Percentiles rank a stretch among this genome's conserved stretches.
Evolutionary conservation across 2,329 filamentous ascomycete genomes (phyloP).

Genomic region (Cercospora nicotianae): DNA sequence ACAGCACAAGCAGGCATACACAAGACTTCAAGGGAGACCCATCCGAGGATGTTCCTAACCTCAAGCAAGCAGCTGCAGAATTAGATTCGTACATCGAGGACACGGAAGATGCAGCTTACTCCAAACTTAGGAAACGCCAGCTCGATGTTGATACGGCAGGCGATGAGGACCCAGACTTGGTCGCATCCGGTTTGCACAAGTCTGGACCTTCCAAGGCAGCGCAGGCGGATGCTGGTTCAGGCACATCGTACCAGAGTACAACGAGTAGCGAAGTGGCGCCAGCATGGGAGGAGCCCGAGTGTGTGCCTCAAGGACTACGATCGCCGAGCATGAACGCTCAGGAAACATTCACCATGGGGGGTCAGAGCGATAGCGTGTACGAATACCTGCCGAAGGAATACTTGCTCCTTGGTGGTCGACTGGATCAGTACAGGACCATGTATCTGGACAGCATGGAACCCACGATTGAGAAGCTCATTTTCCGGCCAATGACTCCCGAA

Average conservation of each 20-base stretch:
- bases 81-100: background rate
- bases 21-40: conserved; percentile 5
- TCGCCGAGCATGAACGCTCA: conserved; percentile 47
- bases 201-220: background rate
- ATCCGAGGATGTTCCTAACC: conserved; percentile 9
- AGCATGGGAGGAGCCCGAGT: conserved; percentile 20
- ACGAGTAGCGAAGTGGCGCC: background rate
- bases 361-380: conserved; percentile 58
- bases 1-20: conserved; percentile 6
- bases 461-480: conserved; percentile 72
- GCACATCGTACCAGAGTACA: background rate
- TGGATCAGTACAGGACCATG: conserved; percentile 69
- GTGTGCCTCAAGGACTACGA: conserved; percentile 55
- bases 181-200: background rate
- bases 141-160: background rate
- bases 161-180: background rate
- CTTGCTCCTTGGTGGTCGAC: conserved; percentile 72
- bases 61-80: conserved; percentile 12
- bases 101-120: background rate
- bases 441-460: conserved; percentile 68
- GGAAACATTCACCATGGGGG: conserved; percentile 57
- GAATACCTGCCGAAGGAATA: conserved; percentile 65
- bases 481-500: conserved; percentile 70
- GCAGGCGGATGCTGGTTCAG: background rate
- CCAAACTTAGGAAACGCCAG: conserved; percentile 6